A percentile compares a stretch with the other conserved stretches of the same genome.
Evolutionary conservation across 305 asterid species (phyloP).

Genomic region (Coffea humblotiana): DNA sequence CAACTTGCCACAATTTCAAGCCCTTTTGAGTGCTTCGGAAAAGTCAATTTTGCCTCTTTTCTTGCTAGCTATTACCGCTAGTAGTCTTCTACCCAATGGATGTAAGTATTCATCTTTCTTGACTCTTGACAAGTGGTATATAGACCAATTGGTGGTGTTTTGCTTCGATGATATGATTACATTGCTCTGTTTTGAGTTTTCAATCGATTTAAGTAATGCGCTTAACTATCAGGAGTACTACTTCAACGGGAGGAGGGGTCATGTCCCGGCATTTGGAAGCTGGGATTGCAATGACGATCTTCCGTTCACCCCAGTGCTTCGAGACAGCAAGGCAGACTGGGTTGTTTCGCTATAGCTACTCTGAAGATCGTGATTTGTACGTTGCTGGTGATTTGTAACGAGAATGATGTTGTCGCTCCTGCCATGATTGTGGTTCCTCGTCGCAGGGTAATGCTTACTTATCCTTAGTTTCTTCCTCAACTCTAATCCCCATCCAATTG

Average conservation of each 20-base stretch:
- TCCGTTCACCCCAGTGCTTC: slow-evolving; percentile 85
- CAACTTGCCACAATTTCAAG: neutral
- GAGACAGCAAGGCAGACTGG: slow-evolving; percentile 65
- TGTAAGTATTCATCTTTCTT: neutral
- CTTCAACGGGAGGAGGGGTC: slow-evolving; percentile 45
- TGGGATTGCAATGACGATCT: slow-evolving; percentile 71
- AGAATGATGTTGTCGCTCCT: slow-evolving; percentile 69
- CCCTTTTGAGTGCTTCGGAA: neutral
- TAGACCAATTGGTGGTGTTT: neutral
- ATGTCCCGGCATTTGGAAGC: slow-evolving; percentile 94
- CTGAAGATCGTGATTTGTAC: slow-evolving; percentile 79
- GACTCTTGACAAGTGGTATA: neutral
- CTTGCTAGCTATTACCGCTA: no score
- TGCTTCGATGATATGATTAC: neutral
- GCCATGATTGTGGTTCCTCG: slow-evolving; percentile 90
- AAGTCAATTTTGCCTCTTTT: slow-evolving; percentile 5
- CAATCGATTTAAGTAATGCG: neutral
- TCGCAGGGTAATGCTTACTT: slow-evolving; percentile 39
- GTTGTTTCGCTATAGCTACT: slow-evolving; percentile 53
- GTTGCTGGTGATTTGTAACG: slow-evolving; percentile 86
- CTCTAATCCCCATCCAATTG: neutral
- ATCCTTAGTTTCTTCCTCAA: neutral
- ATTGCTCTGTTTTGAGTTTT: neutral
- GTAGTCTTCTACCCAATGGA: slow-evolving; percentile 4
- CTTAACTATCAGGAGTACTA: slow-evolving; percentile 43